Evolutionary conservation across 495 filamentous ascomycete species (phyloP), one percentile per base, ranked within the genome.

Genomic region (Corynascus novoguineensis): DNA sequence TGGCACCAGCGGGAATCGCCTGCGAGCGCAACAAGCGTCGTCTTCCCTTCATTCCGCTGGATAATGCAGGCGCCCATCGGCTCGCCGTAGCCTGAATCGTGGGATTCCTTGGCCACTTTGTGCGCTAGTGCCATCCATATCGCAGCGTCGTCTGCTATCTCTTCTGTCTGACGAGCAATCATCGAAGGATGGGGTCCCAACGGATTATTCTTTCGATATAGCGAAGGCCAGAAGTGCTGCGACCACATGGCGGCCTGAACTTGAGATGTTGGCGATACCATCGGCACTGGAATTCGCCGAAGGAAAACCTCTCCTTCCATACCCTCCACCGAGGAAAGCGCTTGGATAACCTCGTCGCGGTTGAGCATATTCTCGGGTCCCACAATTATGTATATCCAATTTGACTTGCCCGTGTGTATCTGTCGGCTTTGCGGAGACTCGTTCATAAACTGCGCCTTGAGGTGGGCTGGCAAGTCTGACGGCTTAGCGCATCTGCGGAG

Each of bases 201-300:
- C 31, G 90, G 83, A 65, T 91, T 90, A 57, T 81, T 86, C 64
- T 85, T 85, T 55, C 91, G 90, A 75, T 95, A 97, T 8, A 89
- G 77, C 5, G 87, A 84, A 0, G 93, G 95, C 93, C 93, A 98
- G 66, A 90, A 86, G 27, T 80, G 77, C 25, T 80, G 73, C 29
- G 82, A 84, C 90, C 89, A 96, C 68, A 77, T 69, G 9, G 83
- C 78, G 5, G 93, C 90, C 73, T 96, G 89, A 11, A 82, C 68
- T 21, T 79, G 68, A 19, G 86, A 92, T 22, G 86, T 85, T 0
- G 93, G 91, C 25, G 90, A 80, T 12, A 87, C 73, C 38, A 85
- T 75, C 17, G 93, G 93, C 19, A 97, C 83, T 3, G 77, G 73
- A 19, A 86, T 77, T 10, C 73, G 75, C 44, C 63, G 68, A 21